phyloP scores from a whole-genome alignment of 2,329 filamentous ascomycete genomes.

The Raffaelea albimanens region DNA sequence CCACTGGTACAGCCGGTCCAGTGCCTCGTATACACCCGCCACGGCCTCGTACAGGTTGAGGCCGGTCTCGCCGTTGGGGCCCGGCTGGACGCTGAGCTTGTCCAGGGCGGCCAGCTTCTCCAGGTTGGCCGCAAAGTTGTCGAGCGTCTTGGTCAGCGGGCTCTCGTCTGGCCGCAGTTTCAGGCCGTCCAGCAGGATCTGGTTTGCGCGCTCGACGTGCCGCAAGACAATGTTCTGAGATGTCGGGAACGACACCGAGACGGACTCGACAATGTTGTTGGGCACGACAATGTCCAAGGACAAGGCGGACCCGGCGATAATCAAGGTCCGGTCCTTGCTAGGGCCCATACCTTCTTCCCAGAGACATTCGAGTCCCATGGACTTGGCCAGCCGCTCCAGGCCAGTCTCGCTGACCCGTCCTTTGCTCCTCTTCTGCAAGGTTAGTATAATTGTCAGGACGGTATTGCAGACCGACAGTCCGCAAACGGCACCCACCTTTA shows the following conservation, averaged over 20 bases:
- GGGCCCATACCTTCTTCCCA: conserved; percentile 44
- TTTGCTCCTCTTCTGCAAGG: conserved; percentile 30
- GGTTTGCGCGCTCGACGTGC: conserved; percentile 51
- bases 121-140: conserved; percentile 62
- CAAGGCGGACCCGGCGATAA: conserved; percentile 53
- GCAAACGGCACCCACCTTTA: conserved; percentile 32
- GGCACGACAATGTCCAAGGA: conserved; percentile 52
- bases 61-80: conserved; percentile 19
- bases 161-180: conserved; percentile 49
- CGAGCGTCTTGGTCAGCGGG: conserved; percentile 60
- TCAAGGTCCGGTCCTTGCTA: conserved; percentile 43
- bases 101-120: conserved; percentile 61
- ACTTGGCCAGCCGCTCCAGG: conserved; percentile 59
- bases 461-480: too few relatives aligned
- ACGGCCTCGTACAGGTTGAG: conserved; percentile 73
- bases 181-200: conserved; percentile 58
- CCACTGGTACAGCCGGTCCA: conserved; percentile 61
- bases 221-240: conserved; percentile 47
- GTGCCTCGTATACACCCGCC: conserved; percentile 60
- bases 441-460: too few relatives aligned
- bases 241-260: conserved; percentile 54
- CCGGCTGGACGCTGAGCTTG: conserved; percentile 56
- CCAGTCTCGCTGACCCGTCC: conserved; percentile 66
- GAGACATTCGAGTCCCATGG: conserved; percentile 55
- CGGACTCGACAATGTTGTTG: conserved; percentile 52